Evolutionary conservation across 164 flowering plant species (phyloP), one percentile per base, ranked within the genome.

Genomic region (Dillenia turbinata): DNA sequence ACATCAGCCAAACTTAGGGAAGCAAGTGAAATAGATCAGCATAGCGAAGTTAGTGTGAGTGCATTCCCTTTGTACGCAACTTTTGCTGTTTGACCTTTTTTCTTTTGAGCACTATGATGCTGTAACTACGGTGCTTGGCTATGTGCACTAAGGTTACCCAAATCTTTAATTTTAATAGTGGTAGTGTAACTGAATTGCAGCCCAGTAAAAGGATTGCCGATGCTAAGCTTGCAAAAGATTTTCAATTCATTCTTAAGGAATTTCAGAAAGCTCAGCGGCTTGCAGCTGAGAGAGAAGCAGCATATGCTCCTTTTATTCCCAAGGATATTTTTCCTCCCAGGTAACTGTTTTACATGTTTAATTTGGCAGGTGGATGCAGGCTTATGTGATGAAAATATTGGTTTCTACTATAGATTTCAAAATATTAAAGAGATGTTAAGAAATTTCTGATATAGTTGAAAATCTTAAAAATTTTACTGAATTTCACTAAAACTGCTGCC

Each of bases 141-240:
- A 8, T 50, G 17, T n/a, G 53, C 12, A 50, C n/a, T 9, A 8
- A 50, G 53, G 51, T 14, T 56, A 22, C 4, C 40, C 22, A 24
- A 1, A 47, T 56, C 33, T 26, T 19, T n/a, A 56, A 2, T 9
- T 43, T 52, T 15, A 17, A 50, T 50, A 8, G 53, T 50, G 14
- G 6, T 5, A 0, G 40, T 33, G 40, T 33, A 33, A 5, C 58
- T 15, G 16, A 54, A 60, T 46, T 74, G 63, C 85, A 86, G 96
- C 80, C 85, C 16, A 76, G 73, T 72, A 89, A 83, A 75, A 89
- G 83, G 77, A 79, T 89, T 52, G 75, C 83, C 2, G 96, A 89
- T 77, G 92, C 92, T 50, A 89, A 89, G 64, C 92, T 85, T 68
- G 88, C 96, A 51, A 89, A 81, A 63, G 96, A 89, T 79, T 89